phyloP scores from a whole-genome alignment of 441 rosid species.

The Oxalis stricta region DNA sequence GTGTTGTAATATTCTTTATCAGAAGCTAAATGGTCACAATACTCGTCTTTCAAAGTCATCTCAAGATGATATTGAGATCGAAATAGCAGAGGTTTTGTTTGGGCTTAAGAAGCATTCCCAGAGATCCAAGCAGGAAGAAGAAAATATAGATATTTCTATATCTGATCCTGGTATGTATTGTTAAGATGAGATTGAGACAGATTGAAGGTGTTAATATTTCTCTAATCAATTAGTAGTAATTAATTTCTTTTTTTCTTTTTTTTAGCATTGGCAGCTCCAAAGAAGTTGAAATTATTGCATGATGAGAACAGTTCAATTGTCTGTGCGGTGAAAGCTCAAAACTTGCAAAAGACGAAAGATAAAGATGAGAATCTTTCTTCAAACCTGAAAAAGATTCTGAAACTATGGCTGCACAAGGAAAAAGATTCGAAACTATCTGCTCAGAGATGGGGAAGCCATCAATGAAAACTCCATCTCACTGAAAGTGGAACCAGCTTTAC shows the following conservation, averaged over 20 bases:
- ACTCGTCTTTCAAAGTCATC: constrained; percentile 26
- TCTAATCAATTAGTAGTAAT: background rate
- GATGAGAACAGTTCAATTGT: constrained; percentile 7
- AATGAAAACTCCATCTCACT: constrained; percentile 6
- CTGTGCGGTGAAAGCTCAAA: constrained; percentile 10
- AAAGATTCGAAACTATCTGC: no score
- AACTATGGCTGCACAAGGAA: no score
- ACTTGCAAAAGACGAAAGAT: constrained; percentile 1
- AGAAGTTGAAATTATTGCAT: constrained; percentile 14
- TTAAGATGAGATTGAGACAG: no score
- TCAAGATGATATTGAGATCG: constrained; percentile 52
- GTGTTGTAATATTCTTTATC: constrained; percentile 4
- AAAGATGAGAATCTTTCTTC: constrained; percentile 10
- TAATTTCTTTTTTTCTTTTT: background rate
- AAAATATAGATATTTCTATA: constrained; percentile 1
- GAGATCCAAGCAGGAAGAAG: constrained; percentile 18
- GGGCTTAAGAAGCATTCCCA: constrained; percentile 39
- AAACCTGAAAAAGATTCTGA: no score
- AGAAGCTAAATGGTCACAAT: constrained; percentile 32
- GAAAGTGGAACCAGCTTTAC: constrained; percentile 14
- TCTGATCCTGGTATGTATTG: constrained; percentile 12
- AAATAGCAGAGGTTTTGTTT: constrained; percentile 50
- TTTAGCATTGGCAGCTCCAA: constrained; percentile 15
- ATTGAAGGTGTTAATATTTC: background rate
- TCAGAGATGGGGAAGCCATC: constrained; percentile 8